Evolutionary conservation across 495 filamentous ascomycete species (phyloP).

Genomic region (Lasiosphaeriaceae sp.): DNA sequence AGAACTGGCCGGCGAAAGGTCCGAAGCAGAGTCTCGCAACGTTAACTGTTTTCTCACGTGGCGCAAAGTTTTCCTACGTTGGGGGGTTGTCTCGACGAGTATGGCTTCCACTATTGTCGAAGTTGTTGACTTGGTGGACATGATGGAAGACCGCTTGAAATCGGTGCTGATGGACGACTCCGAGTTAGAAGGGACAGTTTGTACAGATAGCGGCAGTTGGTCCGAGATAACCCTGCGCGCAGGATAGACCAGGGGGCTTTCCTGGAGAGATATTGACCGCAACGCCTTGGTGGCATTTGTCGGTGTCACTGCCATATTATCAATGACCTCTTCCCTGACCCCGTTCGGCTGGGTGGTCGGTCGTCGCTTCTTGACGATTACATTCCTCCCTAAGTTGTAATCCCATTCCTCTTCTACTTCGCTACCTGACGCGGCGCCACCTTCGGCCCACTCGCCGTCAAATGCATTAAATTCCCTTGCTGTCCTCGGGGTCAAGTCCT

Average conservation of each 20-base stretch:
- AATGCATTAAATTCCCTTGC: constrained; percentile 41
- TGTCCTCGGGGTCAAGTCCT: constrained; percentile 33
- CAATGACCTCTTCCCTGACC: constrained; percentile 37
- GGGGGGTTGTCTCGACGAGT: constrained; percentile 59
- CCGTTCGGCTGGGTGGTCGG: constrained; percentile 27
- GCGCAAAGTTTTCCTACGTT: constrained; percentile 56
- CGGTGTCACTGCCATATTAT: constrained; percentile 44
- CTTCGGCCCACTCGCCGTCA: constrained; percentile 44
- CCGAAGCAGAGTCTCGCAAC: constrained; percentile 49
- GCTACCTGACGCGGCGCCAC: constrained; percentile 20
- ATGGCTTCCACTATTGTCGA: constrained; percentile 70
- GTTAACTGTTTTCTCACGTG: constrained; percentile 60
- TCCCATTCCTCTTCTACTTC: constrained; percentile 54
- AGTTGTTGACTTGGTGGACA: constrained; percentile 55
- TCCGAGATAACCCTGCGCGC: constrained; percentile 33
- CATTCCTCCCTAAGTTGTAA: constrained; percentile 53
- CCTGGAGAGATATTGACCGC: constrained; percentile 44
- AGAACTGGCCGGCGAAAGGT: constrained; percentile 51
- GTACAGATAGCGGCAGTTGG: constrained; percentile 17
- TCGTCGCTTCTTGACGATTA: constrained; percentile 49
- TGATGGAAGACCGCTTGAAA: constrained; percentile 53
- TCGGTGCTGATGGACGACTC: constrained; percentile 44
- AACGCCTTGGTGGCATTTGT: constrained; percentile 48
- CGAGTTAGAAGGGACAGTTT: constrained; percentile 31
- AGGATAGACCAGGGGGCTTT: constrained; percentile 40